Evolutionary conservation across 2,329 filamentous ascomycete species (phyloP), one percentile per base, ranked within the genome.

Genomic region (Aureobasidium melanogenum): DNA sequence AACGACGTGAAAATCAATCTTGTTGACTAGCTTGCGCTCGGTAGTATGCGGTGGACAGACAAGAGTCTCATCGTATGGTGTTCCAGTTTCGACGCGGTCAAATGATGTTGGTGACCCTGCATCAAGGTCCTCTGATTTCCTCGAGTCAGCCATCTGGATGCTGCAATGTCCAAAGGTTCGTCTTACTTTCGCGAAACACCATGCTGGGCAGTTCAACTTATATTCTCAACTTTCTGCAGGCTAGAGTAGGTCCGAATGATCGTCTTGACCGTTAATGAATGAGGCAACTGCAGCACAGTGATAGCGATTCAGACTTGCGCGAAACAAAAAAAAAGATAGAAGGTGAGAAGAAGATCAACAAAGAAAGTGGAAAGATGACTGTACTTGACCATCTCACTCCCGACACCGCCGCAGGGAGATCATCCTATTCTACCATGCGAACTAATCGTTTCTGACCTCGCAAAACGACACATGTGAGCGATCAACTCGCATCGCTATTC

Each of bases 31-130:
- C 64, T 75, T 75, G 50, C 73, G 66, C 67, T 81, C 79, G 0
- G 79, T 81, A 5, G 78, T 81, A 63, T 79, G 76, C 26, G 78
- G 68, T 9, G 79, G 79, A 65, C 79, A 81, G 19, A 76, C 71
- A 17, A 71, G 69, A 4, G 72, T 67, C 39, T 76, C 74, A 30
- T 76, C 73, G 61, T 76, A 72, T 65, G 74, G 72, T 6, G 30
- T 46, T 32, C 39, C 39, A 17, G 36, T 38, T 22, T 57, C 39
- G 12, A 30, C 41, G 28, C 32, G 32, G 7, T 47, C 55, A n/a
- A 58, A 58, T 22, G 55, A 58, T 28, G 55, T 10, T 26, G 41
- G 55, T 24, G 41, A 47, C 22, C 43, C 55, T 22, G 30, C 55
- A 47, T 58, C 55, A 15, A 58, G 28, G 32, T 58, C 55, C 55